Conservation (phyloP, 176 grass and related monocot species). For the Juncus inflexus region DNA sequence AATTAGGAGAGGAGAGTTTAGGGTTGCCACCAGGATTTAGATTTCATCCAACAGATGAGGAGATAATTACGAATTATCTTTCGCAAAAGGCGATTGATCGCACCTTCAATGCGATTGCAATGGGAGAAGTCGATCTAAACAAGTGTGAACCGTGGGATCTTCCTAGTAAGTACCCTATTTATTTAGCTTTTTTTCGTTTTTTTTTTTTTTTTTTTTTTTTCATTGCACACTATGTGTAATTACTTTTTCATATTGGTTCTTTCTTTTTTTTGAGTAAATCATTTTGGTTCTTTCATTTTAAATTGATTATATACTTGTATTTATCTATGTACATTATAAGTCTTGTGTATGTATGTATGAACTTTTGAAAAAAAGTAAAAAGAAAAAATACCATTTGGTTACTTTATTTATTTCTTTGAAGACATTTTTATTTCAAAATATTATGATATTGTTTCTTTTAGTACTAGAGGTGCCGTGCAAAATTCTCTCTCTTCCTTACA, state of each 20-base stretch:
- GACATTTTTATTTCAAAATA: no score
- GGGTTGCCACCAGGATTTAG: constrained; percentile 35
- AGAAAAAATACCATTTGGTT: no score
- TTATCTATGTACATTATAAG: not conserved
- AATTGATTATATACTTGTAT: not conserved
- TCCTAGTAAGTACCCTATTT: constrained; percentile 25
- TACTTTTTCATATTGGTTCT: not conserved
- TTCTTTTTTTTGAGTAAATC: constrained; percentile 2
- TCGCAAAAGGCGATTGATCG: constrained; percentile 20
- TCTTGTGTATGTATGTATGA: not conserved
- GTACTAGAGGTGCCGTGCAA: no score
- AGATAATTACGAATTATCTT: constrained; percentile 38
- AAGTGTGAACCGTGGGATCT: constrained; percentile 44
- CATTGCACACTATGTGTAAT: not conserved
- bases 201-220: not conserved
- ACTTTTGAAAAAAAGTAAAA: no score
- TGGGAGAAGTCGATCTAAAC: constrained; percentile 39
- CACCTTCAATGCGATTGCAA: constrained; percentile 20
- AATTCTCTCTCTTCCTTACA: no score
- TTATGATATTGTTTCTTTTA: no score
- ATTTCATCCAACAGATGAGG: constrained; percentile 37
- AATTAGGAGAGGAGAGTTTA: constrained; percentile 21
- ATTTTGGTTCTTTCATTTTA: not conserved
- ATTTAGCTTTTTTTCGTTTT: not conserved
- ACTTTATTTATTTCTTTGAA: no score